Evolutionary conservation across 1,284 basidiomycete genomes (phyloP), one percentile per base, ranked within the genome.

Genomic region (Lentinula novae-zelandiae): DNA sequence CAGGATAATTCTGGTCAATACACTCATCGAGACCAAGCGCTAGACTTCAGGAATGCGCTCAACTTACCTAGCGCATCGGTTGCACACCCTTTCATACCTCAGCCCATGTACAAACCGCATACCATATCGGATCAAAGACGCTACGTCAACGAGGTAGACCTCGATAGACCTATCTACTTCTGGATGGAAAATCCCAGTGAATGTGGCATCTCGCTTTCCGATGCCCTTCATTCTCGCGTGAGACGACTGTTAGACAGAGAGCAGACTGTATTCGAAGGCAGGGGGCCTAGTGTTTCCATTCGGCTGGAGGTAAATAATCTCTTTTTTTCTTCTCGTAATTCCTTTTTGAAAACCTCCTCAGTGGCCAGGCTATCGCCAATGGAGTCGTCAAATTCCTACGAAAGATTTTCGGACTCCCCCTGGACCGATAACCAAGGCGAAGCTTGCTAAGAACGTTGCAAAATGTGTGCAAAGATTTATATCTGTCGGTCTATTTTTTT

Each of bases 281-380:
- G 87, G 55, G 89, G 89, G 2, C 89, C 89, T 3, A 90, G 88
- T 50, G 86, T 91, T 31, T 90, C 88, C 1, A 86, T 91, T 60
- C 82, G 89, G 33, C 75, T 91, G 17, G 86, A 87, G 77, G 89
- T 86, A 67, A 63, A 73, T 55, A 44, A 39, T 39, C 2, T 46
- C 15, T 46, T 9, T n/a, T 3, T 46, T 20, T 22, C 22, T 20
- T 46, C 20, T 5, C 44, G 20, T 46, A 20, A 53, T 20, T 33
- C 7, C 31, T 27, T 7, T 8, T 36, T 20, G 17, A 38, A 66
- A 58, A 38, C 60, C 60, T 55, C 46, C 53, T 63, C 63, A 90
- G 88, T 91, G 89, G 89, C 87, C 87, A 5, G 87, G 89, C 0
- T 90, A 90, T 66, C 75, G 82, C n/a, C 77, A 82, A 46, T 91